A percentile compares a stretch with the other conserved stretches of the same genome.
Conservation (phyloP, 331 rosid genomes). For the Rosa hybrid region DNA sequence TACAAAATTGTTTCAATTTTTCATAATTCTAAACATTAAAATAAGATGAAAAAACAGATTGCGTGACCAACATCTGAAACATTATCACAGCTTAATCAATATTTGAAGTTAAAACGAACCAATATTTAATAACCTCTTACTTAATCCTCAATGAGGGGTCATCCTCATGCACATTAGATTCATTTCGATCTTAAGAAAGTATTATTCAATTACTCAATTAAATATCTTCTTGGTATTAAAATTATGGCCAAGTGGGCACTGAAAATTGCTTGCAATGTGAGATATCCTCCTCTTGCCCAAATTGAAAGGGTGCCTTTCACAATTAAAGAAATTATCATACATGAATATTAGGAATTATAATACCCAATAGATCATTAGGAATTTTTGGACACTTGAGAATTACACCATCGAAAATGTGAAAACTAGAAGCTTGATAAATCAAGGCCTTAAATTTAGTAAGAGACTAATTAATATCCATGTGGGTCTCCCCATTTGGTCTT, state of each 20-base stretch:
- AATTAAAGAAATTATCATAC: not conserved
- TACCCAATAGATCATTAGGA: not conserved
- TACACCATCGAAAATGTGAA: not conserved
- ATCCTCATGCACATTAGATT: not conserved
- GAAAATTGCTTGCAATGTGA: constrained; percentile 2
- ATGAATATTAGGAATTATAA: not conserved
- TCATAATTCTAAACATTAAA: not conserved
- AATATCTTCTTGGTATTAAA: not conserved
- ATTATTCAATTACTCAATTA: not conserved
- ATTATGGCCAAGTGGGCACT: not conserved
- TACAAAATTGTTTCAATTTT: not conserved
- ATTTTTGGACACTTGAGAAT: not conserved
- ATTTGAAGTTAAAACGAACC: not conserved
- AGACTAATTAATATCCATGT: constrained; percentile 8
- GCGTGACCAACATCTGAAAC: too few species aligned
- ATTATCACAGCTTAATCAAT: not conserved
- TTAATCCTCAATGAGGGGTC: not conserved
- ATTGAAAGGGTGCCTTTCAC: not conserved
- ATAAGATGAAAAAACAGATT: not conserved
- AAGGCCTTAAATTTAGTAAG: not conserved
- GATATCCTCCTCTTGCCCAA: constrained; percentile 4
- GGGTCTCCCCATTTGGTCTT: constrained; percentile 25
- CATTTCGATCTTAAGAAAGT: not conserved
- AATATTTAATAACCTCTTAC: too few species aligned
- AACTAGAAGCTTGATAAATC: not conserved